A percentile compares a stretch with the other conserved stretches of the same genome.
These are phyloP conservation scores for Aspergillus cavernicola DNA, from an alignment of 495 filamentous ascomycete species.

Conservation along the genomic window DNA sequence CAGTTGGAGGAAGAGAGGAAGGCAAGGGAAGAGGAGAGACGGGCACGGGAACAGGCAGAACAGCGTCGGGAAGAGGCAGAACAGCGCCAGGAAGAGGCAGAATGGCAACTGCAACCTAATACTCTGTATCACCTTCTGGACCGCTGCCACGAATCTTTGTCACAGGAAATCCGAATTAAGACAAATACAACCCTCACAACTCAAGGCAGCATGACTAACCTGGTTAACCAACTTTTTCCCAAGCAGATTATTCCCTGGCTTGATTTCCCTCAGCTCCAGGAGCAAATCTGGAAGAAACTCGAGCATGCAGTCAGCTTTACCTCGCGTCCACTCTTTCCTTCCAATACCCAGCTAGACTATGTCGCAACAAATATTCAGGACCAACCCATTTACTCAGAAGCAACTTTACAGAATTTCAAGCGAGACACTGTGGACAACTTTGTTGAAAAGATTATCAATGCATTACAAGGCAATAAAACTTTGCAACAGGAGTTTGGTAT, in stretches of 20 bases:
- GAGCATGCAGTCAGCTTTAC: constrained; percentile 16
- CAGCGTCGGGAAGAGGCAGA: constrained; percentile 5
- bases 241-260: constrained; percentile 22
- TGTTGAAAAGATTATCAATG: constrained; percentile 23
- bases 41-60: constrained; percentile 3
- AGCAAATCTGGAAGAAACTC: constrained; percentile 22
- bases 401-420: constrained; percentile 25
- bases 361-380: constrained; percentile 23
- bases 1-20: constrained; percentile 22
- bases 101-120: constrained; percentile 19
- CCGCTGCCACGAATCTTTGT: constrained; percentile 6
- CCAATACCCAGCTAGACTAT: constrained; percentile 19
- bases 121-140: constrained; percentile 23
- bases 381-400: constrained; percentile 26
- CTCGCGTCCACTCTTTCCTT: constrained; percentile 17
- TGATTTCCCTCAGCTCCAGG: constrained; percentile 24
- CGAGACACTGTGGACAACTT: constrained; percentile 26
- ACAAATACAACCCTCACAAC: background rate
- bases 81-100: constrained; percentile 13
- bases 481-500: constrained; percentile 22
- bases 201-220: background rate
- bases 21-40: constrained; percentile 9
- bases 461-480: constrained; percentile 21
- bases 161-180: background rate
- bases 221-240: background rate